phyloP scores from a whole-genome alignment of 768 basidiomycete genomes.

The Roridomyces roridus region DNA sequence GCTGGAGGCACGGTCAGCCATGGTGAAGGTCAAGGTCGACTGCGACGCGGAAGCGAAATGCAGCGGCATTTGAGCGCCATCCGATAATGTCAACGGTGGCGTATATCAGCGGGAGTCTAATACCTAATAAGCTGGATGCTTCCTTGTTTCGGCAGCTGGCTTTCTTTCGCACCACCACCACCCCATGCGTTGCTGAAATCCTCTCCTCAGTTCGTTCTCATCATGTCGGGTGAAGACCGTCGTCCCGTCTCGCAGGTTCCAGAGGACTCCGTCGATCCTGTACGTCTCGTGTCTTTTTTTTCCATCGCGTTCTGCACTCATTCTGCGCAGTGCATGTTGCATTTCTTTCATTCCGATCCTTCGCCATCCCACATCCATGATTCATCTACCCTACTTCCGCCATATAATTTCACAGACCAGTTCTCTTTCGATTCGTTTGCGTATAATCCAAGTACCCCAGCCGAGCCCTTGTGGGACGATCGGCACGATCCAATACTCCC shows the following conservation, averaged over 20 bases:
- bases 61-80: slow-evolving; percentile 2
- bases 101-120: too few species aligned
- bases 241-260: slow-evolving; percentile 23
- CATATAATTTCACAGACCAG: slow-evolving; percentile 15
- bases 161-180: slow-evolving; percentile 14
- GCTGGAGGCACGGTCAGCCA: too few species aligned
- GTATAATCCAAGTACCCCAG: slow-evolving; percentile 8
- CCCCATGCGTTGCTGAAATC: slow-evolving; percentile 6
- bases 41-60: background rate
- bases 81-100: slow-evolving; percentile 4
- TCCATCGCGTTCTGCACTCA: background rate
- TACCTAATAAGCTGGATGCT: too few species aligned
- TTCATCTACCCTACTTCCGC: slow-evolving; percentile 11
- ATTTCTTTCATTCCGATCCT: background rate
- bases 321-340: slow-evolving; percentile 15
- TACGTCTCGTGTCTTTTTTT: slow-evolving; percentile 1
- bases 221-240: slow-evolving; percentile 28
- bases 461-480: background rate
- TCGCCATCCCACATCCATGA: background rate
- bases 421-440: slow-evolving; percentile 10
- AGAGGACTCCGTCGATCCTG: slow-evolving; percentile 26
- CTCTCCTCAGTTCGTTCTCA: background rate
- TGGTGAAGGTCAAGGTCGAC: background rate
- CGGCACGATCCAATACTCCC: background rate
- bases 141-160: too few species aligned